Evolutionary conservation across 2,329 filamentous ascomycete genomes (phyloP), one percentile per base, ranked within the genome.

Genomic region (Arthrobotrys iridis): DNA sequence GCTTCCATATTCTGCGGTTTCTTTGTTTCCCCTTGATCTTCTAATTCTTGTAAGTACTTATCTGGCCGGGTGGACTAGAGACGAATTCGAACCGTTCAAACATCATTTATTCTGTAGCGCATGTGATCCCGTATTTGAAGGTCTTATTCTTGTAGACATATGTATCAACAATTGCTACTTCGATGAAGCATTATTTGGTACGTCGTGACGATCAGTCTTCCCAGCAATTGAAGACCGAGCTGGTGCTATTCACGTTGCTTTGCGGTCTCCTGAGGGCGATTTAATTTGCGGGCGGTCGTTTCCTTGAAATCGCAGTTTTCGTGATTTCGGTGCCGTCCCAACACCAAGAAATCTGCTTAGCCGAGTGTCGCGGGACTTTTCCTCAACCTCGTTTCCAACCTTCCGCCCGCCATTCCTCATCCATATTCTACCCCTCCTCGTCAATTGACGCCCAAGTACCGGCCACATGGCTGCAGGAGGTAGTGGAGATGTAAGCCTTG

Each of bases 401-500:
- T 67, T 40, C 41, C 41, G 63, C 45, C 20, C 22, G 50, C 68
- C 33, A 62, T 62, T 18, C 52, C 60, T 63, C 62, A 74, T 74
- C 55, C 40, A 48, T 66, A 46, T 24, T 41, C 58, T 8, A 48
- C 46, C 37, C 62, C 55, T 48, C 35, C 37, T 24, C 62, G 55
- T 58, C 70, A 46, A 74, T 74, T 74, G 70, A 74, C 62, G n/a
- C 20, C 70, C 57, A 40, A 30, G 57, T 57, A 67, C 62, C 62
- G 70, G 70, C 45, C 70, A 48, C 45, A 74, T 74, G 70, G 70
- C 70, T 74, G 70, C 60, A 48, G 70, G 70, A 62, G 70, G 62
- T 58, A 66, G 83, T 81, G 84, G 85, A 79, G 83, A 85, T 82
- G 84, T 85, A 80, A 77, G 83, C 82, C 81, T 81, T 79, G 80